Evolutionary conservation across 352 stramenopile genomes (phyloP).

Genomic region (Phytophthora fragariaefolia): DNA sequence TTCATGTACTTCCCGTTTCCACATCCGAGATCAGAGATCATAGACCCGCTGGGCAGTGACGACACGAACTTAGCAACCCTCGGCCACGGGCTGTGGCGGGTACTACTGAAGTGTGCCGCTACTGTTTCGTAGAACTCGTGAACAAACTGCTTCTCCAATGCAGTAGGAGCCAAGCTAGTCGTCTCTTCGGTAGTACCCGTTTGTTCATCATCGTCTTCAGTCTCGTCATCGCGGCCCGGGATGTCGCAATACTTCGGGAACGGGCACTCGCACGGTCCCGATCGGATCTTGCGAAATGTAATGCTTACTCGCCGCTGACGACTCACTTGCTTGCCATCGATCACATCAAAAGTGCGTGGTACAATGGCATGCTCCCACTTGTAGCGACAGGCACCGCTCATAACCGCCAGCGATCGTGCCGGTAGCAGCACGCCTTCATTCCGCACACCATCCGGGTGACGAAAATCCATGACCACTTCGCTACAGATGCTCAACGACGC

Average conservation of each 20-base stretch:
- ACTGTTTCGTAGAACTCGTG: constrained; percentile 90
- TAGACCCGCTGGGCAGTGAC: constrained; percentile 56
- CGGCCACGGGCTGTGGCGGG: constrained; percentile 87
- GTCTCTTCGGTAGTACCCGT: constrained; percentile 2
- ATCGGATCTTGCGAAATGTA: constrained; percentile 89
- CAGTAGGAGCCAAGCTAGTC: constrained; percentile 51
- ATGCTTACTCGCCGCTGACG: constrained; percentile 81
- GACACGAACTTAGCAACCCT: constrained; percentile 74
- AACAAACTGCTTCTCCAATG: constrained; percentile 82
- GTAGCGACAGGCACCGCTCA: constrained; percentile 87
- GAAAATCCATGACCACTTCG: constrained; percentile 89
- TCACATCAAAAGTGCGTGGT: constrained; percentile 84
- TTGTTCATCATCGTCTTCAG: constrained; percentile 1
- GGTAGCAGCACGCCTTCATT: constrained; percentile 73
- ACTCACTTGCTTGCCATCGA: constrained; percentile 72
- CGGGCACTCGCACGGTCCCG: constrained; percentile 65
- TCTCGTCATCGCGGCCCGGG: constrained; percentile 19
- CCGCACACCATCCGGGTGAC: constrained; percentile 58
- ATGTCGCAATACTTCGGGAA: constrained; percentile 80
- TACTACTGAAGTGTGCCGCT: constrained; percentile 85
- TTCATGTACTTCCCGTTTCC: constrained; percentile 92
- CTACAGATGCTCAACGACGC: constrained; percentile 78
- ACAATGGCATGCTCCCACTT: constrained; percentile 90
- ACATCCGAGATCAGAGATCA: constrained; percentile 85
- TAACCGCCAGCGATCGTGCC: constrained; percentile 79